Evolutionary conservation across 768 basidiomycete species (phyloP).

Genomic region (Amanita muscaria): DNA sequence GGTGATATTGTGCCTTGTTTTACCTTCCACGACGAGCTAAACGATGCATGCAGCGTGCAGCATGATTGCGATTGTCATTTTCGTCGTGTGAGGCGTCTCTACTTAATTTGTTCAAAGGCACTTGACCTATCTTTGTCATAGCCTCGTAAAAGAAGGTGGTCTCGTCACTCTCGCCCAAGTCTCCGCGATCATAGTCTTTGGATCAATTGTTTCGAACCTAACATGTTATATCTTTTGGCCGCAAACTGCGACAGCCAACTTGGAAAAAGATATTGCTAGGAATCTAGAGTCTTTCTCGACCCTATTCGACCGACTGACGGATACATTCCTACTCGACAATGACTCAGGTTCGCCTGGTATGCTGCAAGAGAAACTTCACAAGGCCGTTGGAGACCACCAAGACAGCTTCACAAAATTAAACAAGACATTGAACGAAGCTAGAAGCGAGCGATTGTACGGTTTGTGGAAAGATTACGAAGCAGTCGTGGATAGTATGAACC

Average conservation of each 20-base stretch:
- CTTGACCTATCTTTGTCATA: constrained; percentile 20
- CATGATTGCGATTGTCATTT: constrained; percentile 78
- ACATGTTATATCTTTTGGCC: constrained; percentile 84
- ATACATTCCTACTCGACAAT: constrained; percentile 78
- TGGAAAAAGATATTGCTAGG: constrained; percentile 79
- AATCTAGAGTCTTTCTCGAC: constrained; percentile 87
- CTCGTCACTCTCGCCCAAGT: constrained; percentile 64
- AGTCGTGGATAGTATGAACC: constrained; percentile 76
- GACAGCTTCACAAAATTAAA: constrained; percentile 85
- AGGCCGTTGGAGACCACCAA: constrained; percentile 80
- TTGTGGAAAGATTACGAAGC: constrained; percentile 66
- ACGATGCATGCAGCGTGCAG: constrained; percentile 52
- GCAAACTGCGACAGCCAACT: constrained; percentile 70
- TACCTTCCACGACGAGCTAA: constrained; percentile 2
- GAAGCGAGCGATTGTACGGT: constrained; percentile 65
- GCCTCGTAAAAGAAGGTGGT: constrained; percentile 87
- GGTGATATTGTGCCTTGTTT: constrained; percentile 29
- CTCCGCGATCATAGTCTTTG: constrained; percentile 67
- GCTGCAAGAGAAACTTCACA: constrained; percentile 57
- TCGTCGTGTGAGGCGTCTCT: constrained; percentile 53
- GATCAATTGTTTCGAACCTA: constrained; percentile 69
- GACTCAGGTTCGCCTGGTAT: constrained; percentile 39
- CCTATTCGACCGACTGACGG: constrained; percentile 71
- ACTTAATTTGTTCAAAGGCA: background rate
- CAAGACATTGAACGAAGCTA: constrained; percentile 78